Base-by-base conservation (phyloP, 2,329 filamentous ascomycete species). In the Nakataea oryzae region DNA sequence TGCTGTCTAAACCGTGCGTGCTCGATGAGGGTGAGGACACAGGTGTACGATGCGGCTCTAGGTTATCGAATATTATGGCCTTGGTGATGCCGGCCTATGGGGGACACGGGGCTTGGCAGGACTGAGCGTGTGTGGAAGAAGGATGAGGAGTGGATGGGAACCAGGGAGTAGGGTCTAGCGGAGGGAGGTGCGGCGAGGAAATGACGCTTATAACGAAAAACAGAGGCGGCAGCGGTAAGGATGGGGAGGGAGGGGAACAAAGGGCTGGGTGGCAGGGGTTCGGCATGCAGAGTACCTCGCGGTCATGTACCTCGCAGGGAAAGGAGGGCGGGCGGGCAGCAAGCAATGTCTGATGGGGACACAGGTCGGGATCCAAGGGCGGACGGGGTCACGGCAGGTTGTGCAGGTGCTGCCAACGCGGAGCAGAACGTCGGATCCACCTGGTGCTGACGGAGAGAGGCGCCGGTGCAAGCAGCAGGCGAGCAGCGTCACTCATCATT, bases 131-230 rank as follows among this genome's bases (percentile, higher is more conserved):
- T 14, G 17, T 50, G 21, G 41, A 50, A 50, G 41, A 50, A 8
- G 41, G 21, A 50, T 9, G 41, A n/a, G 17, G 7, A n/a, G 24
- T n/a, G 41, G 41, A 8, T 8, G 21, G 21, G 41, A 50, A 24
- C n/a, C 24, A 47, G 32, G 14, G 14, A n/a, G n/a, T 27, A 50
- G 28, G 47, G 12, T 27, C n/a, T 21, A 29, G 50, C 54, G 17
- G 41, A 50, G 17, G 41, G 55, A 29, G 57, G 54, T 21, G 55
- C 27, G 59, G 50, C 27, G 50, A 60, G 59, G 55, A 54, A 54
- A 57, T 26, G 34, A 54, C n/a, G 32, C 29, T 62, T 57, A 58
- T 57, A 62, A 62, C 17, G 60, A 21, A 50, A 58, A 61, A 32
- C 28, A 14, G 17, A 58, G 32, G 29, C 11, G 60, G 28, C 50